Base-by-base conservation (phyloP, 768 basidiomycete species). In the Collybia mongolica region DNA sequence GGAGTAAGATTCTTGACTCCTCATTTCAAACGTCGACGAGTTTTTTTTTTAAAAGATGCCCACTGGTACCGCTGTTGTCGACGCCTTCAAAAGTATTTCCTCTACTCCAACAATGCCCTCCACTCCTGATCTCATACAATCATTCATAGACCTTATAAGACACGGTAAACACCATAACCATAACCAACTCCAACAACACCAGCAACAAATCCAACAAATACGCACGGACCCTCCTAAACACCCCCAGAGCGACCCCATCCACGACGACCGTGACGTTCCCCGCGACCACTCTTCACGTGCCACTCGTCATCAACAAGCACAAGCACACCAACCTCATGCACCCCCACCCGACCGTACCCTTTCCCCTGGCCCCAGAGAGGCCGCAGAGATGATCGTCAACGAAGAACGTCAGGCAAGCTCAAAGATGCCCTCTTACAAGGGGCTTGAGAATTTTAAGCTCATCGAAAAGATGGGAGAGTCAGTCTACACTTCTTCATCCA, bases 401-500 rank as follows among this genome's bases (percentile, higher is more conserved):
- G 86, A 93, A 61, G 90, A 90, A 62, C 79, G 84, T 29, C 79
- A 86, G 60, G 75, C 81, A 38, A 86, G 83, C 67, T 72, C 75
- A 36, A 88, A 82, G 69, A 83, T 96, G 87, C 94, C 94, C n/a
- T 61, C 66, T 1, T 90, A 95, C 72, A 83, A 82, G 60, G 95
- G 92, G 14, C 81, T 94, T 22, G 92, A 94, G 65, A 79, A 81
- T 56, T 94, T 81, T 65, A 79, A 76, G 53, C 76, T 94, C 15
- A 43, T 88, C 6, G 83, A 87, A 46, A 93, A 92, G 77, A 94
- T 93, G 92, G 93, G 92, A 75, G 92, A 94, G 92, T 94, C 54
- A 67, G 92, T 86, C 32, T 14, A 37, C 46, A 42, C 48, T 46
- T 49, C 29, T 39, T 22, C 55, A 54, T 42, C 46, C 38, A 44